Evolutionary conservation across 2,329 filamentous ascomycete species (phyloP).

Genomic region (Stemphylium vesicarium): DNA sequence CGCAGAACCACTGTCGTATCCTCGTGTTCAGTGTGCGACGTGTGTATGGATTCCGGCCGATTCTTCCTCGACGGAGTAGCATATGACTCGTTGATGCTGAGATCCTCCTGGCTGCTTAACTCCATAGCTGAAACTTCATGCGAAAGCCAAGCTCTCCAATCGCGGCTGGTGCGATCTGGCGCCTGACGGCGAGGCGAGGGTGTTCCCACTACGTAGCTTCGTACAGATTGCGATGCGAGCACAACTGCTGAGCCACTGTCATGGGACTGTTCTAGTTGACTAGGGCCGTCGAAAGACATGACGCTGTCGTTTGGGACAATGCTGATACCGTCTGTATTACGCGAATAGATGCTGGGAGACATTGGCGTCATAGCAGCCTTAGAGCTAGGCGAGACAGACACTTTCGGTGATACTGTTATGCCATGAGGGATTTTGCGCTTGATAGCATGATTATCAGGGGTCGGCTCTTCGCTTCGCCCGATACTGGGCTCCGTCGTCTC

Average conservation of each 20-base stretch:
- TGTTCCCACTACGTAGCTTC: constrained; percentile 50
- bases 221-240: constrained; percentile 53
- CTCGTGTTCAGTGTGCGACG: constrained; percentile 35
- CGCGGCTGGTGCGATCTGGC: constrained; percentile 46
- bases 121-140: constrained; percentile 52
- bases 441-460: too few relatives aligned
- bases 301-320: constrained; percentile 45
- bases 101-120: constrained; percentile 31
- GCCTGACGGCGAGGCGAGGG: constrained; percentile 31
- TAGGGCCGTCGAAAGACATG: constrained; percentile 30
- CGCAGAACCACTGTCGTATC: constrained; percentile 30
- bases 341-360: constrained; percentile 58
- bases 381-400: constrained; percentile 15
- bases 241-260: constrained; percentile 50
- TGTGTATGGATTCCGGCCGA: constrained; percentile 21
- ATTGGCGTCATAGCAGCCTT: constrained; percentile 36
- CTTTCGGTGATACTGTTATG: not conserved
- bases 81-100: constrained; percentile 37
- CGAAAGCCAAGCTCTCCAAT: constrained; percentile 57
- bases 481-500: not conserved
- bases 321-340: constrained; percentile 49
- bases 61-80: constrained; percentile 16
- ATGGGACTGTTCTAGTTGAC: constrained; percentile 11
- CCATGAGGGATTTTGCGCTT: not conserved
- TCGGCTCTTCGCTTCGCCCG: not conserved